Conservation (phyloP, 257 asterid species). For the Gentiana straminea region DNA sequence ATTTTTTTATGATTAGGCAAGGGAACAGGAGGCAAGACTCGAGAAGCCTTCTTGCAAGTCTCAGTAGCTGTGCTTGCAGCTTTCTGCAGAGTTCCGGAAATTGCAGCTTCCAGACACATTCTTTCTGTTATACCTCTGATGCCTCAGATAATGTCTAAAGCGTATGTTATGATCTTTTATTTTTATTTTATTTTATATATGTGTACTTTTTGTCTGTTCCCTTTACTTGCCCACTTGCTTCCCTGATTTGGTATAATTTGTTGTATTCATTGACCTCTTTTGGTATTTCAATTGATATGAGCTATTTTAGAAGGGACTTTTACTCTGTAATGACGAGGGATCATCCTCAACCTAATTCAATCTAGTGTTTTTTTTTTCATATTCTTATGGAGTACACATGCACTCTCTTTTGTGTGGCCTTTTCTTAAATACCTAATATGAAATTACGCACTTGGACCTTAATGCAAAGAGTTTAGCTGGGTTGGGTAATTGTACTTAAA, state of each 20-base stretch:
- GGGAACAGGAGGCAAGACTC: conserved; percentile 37
- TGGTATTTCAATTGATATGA: not conserved
- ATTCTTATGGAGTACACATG: not conserved
- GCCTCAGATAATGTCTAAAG: conserved; percentile 36
- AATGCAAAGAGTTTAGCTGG: too few species aligned
- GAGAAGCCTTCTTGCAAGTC: conserved; percentile 62
- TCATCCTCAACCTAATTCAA: too few species aligned
- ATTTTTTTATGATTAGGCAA: conserved; percentile 21
- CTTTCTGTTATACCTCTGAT: conserved; percentile 41
- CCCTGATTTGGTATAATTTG: too few species aligned
- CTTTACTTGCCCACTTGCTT: too few species aligned
- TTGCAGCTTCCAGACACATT: conserved; percentile 67
- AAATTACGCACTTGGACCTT: too few species aligned
- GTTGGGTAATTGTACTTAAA: too few species aligned
- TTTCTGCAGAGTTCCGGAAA: conserved; percentile 55
- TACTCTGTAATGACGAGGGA: too few species aligned
- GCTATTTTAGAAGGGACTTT: not conserved
- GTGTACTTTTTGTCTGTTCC: too few species aligned
- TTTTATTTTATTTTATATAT: not conserved
- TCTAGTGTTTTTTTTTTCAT: not conserved
- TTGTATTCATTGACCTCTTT: too few species aligned
- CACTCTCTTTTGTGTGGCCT: too few species aligned
- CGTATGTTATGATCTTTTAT: conserved; percentile 25
- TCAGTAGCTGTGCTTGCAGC: conserved; percentile 62
- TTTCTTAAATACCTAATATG: too few species aligned